Evolutionary conservation across 805 yeast genomes (phyloP).

Genomic region (Saccharomycopsis oosterbeekiorum): DNA sequence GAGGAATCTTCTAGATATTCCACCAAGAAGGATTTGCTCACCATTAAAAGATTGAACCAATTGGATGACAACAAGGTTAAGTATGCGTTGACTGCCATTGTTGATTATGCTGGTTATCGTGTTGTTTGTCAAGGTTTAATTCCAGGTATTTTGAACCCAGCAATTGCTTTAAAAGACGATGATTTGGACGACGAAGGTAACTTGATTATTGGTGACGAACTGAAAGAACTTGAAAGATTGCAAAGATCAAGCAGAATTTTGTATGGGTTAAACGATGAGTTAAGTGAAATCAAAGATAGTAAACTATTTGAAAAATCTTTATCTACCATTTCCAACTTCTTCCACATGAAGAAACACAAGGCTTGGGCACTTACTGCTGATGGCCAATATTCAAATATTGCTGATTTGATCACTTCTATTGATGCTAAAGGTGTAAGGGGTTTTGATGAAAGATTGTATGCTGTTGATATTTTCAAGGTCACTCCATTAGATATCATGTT

Average conservation of each 20-base stretch:
- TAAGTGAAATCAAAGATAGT: conserved; percentile 38
- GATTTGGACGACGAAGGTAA: conserved; percentile 32
- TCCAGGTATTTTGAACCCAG: conserved; percentile 67
- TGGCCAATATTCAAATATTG: conserved; percentile 29
- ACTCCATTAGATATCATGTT: conserved; percentile 80
- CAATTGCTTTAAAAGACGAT: conserved; percentile 29
- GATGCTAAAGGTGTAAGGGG: conserved; percentile 83
- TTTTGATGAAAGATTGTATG: conserved; percentile 72
- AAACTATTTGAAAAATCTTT: conserved; percentile 46
- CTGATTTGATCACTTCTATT: conserved; percentile 54
- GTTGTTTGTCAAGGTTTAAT: conserved; percentile 90
- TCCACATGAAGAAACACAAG: conserved; percentile 67
- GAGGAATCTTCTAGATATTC: conserved; percentile 79
- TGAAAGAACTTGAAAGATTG: conserved; percentile 24
- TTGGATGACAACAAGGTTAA: conserved; percentile 54
- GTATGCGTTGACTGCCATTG: conserved; percentile 71
- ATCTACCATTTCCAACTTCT: conserved; percentile 53
- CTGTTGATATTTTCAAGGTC: conserved; percentile 74
- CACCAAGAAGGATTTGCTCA: conserved; percentile 65
- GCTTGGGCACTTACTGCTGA: conserved; percentile 32
- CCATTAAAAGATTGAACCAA: conserved; percentile 59
- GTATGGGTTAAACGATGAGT: conserved; percentile 68
- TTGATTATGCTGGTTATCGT: conserved; percentile 85
- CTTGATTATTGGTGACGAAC: conserved; percentile 23
- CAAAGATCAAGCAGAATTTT: conserved; percentile 41